Evolutionary conservation across 306 rosid genomes (phyloP), one percentile per base, ranked within the genome.

Genomic region (Quercus berberidifolia): DNA sequence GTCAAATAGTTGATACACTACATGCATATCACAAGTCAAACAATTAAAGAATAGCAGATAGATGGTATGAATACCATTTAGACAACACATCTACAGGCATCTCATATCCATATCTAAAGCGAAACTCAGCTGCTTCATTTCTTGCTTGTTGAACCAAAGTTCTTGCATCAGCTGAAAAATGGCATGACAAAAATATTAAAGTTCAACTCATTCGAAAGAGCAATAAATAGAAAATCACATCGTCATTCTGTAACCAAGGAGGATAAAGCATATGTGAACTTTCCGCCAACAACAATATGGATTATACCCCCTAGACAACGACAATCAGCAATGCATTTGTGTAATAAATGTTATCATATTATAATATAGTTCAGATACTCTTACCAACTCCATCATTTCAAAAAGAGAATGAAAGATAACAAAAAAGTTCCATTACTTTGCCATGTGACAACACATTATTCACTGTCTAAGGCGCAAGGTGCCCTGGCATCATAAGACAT

Each of bases 111-210:
- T 89, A 89, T 82, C 78, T 91, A 86, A 90, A 91, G 68, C 97
- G 98, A 89, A 91, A 96, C 86, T 96, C 98, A 31, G 99, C 99
- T 18, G 98, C 99, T 89, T 96, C 98, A 78, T 93, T 93, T 83
- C 99, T 93, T 73, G 99, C 99, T 87, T 96, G 98, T 64, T 90
- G 95, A 71, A 96, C 99, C 73, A 96, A 84, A 81, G 98, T 91
- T 83, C 96, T 93, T 25, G 99, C 98, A 88, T 96, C 97, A 86
- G 99, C 99, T 93, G 93, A 78, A 83, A 87, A 77, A 74, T 46
- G 30, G 76, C 49, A 83, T 35, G 20, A 13, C 69, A 68, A 67
- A 35, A 67, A 19, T 67, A 67, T 67, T 6, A 35, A 67, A 31
- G 52, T 33, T 18, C 17, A 1, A 67, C 26, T 8, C 72, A 68